Evolutionary conservation across 768 basidiomycete genomes (phyloP), one percentile per base, ranked within the genome.

Genomic region (Leccinum incarnatum): DNA sequence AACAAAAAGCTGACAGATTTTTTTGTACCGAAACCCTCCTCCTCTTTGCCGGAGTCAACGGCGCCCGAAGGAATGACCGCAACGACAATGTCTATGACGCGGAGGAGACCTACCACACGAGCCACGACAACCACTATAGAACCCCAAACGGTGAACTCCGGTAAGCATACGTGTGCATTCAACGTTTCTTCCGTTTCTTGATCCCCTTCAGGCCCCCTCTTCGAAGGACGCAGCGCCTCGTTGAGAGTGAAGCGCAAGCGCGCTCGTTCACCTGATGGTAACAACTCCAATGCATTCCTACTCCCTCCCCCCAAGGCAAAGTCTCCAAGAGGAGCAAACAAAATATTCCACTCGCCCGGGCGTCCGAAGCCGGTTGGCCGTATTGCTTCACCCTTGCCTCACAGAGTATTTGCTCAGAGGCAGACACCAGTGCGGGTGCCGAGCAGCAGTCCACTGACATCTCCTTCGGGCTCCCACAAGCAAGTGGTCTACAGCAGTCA

Each of bases 401-500:
- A 82, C 79, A 69, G 80, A 75, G 51, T 69, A 69, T 54, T 76
- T 27, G 75, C 59, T 40, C 59, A 30, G 52, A 50, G 25, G 30
- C 8, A 48, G 29, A 60, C 50, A 34, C 55, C 21, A 27, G 59
- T 5, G 17, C 66, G 29, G 46, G 50, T 17, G 10, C 58, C 54
- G 27, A 54, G 34, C 23, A 47, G 17, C 21, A 30, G 54, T 46
- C 51, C 53, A 51, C 23, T 36, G 34, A 34, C 54, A n/a, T 71
- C 64, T 21, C 67, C 70, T 61, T 53, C 50, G 50, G 58, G 30
- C 62, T 59, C 56, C 67, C 70, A 53, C 58, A 61, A 46, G 67
- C 69, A 77, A 30, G 66, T 83, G 19, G 75, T 88, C 8, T 84
- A 83, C 21, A 87, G 84, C 50, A 88, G 87, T 62, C 83, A 87